Evolutionary conservation across 2,329 filamentous ascomycete species (phyloP).

Genomic region (Colletotrichum echinochloae): DNA sequence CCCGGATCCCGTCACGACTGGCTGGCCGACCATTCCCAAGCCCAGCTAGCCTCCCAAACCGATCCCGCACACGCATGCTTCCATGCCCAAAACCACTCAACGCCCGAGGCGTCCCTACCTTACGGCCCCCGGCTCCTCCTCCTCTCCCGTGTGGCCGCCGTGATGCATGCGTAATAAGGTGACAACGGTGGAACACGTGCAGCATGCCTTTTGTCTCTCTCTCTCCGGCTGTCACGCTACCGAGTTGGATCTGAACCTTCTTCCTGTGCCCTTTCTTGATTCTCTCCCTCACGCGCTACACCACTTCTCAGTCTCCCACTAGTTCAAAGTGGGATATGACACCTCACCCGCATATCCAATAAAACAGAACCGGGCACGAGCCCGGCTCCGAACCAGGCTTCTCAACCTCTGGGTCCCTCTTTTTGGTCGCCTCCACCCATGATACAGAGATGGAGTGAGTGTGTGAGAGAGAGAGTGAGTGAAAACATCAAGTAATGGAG

Average conservation of each 20-base stretch:
- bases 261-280: not conserved
- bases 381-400: conserved; percentile 8
- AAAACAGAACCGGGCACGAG: conserved; percentile 1
- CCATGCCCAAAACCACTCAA: conserved; percentile 28
- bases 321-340: conserved; percentile 9
- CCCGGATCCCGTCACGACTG: not conserved
- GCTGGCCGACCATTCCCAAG: not conserved
- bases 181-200: conserved; percentile 22
- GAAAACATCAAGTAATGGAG: no score
- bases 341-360: conserved; percentile 11
- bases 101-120: conserved; percentile 29
- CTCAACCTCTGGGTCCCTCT: conserved; percentile 3
- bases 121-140: not conserved
- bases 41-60: not conserved
- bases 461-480: no score
- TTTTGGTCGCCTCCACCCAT: not conserved
- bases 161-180: conserved; percentile 28
- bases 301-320: not conserved
- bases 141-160: not conserved
- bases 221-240: not conserved
- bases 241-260: not conserved
- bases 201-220: not conserved
- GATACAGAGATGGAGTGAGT: not conserved
- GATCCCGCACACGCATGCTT: conserved; percentile 9
- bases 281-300: not conserved